Base-by-base conservation (phyloP, 129 eudicot species). In the Chrysanthemum makinoi region DNA sequence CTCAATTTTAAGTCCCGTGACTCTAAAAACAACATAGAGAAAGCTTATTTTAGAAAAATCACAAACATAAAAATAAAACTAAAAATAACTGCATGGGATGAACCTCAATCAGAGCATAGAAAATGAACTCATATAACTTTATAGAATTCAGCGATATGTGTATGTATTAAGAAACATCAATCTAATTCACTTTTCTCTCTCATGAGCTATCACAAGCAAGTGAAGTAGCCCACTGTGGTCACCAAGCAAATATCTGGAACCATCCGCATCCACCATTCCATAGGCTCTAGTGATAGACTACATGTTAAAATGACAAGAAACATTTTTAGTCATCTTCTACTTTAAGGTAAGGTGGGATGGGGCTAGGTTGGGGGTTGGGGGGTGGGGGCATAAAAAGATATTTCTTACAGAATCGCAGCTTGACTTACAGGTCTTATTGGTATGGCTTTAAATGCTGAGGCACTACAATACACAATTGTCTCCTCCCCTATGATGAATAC, bases 261-360 rank as follows among this genome's bases (percentile, higher is more conserved):
- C 98, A 79, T 94, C 95, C 43, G 97, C 90, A 80, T 94, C 98
- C 72, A 94, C 97, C 83, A 93, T 87, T 43, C 98, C 98, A 77
- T 94, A 94, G 20, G 98, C 89, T 86, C 84, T 87, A 70, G 97
- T 94, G 62, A 94, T 89, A 51, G 96, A 83, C 98, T 94, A 64
- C 20, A 60, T 28, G 17, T 22, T 63, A 54, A 72, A 61, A 68
- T 10, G 28, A 66, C 62, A 79, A 22, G 24, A 22, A 22, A 22
- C 24, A 22, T 56, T 58, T 28, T 39, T 22, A 3, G 19, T 67
- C 47, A 77, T 53, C 18, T 66, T 24, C 20, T 22, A 22, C 1
- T 22, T 22, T 22, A 22, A 22, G 24, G 24, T 22, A 22, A 22
- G 24, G 24, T 22, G 24, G 24, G 24, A 22, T 22, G 24, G 24